Evolutionary conservation across 371 early-diverging fungal genomes (phyloP).

Genomic region (Apophysomyces variabilis): DNA sequence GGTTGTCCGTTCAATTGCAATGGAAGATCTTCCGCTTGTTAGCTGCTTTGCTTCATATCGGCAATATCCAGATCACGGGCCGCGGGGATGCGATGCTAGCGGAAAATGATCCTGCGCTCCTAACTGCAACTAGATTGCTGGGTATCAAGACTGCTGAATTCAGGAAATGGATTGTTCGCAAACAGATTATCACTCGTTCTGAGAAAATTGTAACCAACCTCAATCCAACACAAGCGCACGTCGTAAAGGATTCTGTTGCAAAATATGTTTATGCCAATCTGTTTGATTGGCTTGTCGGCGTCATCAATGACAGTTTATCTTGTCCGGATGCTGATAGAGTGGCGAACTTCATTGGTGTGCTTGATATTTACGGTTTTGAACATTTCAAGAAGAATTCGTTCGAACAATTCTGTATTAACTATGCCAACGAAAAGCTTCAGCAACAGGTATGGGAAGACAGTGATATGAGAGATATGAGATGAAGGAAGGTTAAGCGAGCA

Average conservation of each 20-base stretch:
- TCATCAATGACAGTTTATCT: constrained; percentile 79
- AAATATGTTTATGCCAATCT: constrained; percentile 92
- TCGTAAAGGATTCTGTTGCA: constrained; percentile 91
- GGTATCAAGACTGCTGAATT: constrained; percentile 77
- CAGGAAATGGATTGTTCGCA: constrained; percentile 89
- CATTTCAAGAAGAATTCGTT: constrained; percentile 98
- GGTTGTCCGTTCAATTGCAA: constrained; percentile 85
- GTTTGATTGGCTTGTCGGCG: constrained; percentile 92
- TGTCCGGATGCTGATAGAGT: constrained; percentile 50
- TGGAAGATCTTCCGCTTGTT: constrained; percentile 88
- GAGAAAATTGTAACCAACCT: constrained; percentile 88
- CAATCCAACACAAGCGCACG: constrained; percentile 75
- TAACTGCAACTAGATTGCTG: constrained; percentile 69
- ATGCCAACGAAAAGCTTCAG: constrained; percentile 97
- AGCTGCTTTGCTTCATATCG: constrained; percentile 90
- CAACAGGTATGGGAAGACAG: constrained; percentile 63
- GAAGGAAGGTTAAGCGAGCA: neutral
- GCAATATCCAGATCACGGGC: constrained; percentile 87
- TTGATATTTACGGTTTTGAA: constrained; percentile 97
- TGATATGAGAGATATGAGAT: neutral
- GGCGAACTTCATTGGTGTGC: constrained; percentile 87
- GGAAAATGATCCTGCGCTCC: constrained; percentile 76
- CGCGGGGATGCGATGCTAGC: constrained; percentile 71
- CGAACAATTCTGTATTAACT: constrained; percentile 99
- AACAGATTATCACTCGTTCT: constrained; percentile 85